Conservation (phyloP, 1,284 basidiomycete genomes). For the Neolentinus lepideus region DNA sequence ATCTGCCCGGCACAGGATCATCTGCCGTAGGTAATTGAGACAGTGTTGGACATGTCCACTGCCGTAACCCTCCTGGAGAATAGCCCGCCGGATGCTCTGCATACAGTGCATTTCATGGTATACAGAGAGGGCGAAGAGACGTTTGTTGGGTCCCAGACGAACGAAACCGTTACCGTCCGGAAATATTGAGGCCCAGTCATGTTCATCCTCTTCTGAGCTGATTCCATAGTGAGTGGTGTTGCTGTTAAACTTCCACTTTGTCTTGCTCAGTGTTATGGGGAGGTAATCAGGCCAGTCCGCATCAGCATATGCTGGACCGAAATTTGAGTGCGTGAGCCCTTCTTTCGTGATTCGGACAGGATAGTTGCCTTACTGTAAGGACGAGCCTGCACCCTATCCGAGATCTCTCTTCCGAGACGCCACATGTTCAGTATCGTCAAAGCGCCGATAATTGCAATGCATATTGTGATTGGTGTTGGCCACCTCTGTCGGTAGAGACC, state of each 20-base stretch:
- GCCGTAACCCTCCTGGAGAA: conserved; percentile 1
- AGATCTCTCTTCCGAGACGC: not conserved
- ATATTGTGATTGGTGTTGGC: not conserved
- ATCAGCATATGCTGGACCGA: not conserved
- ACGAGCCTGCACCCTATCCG: not conserved
- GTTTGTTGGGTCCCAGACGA: conserved; percentile 10
- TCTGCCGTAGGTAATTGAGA: not conserved
- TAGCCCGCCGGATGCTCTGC: conserved; percentile 9
- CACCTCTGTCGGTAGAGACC: not conserved
- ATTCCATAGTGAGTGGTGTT: not conserved
- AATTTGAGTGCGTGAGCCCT: not conserved
- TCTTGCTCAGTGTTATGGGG: not conserved
- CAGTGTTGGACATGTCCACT: not conserved
- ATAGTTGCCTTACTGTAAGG: not conserved
- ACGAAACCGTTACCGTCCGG: conserved; percentile 9
- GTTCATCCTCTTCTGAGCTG: conserved; percentile 3
- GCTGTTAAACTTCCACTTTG: not conserved
- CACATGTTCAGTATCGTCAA: not conserved
- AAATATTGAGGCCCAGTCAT: conserved; percentile 10
- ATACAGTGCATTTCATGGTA: conserved; percentile 27
- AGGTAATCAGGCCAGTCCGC: not conserved
- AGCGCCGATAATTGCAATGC: not conserved
- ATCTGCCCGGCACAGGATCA: not conserved
- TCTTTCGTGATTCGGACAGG: not conserved
- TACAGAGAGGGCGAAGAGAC: conserved; percentile 21